phyloP scores from a whole-genome alignment of 2,329 filamentous ascomycete species.

The Ceratocystis harringtonii region DNA sequence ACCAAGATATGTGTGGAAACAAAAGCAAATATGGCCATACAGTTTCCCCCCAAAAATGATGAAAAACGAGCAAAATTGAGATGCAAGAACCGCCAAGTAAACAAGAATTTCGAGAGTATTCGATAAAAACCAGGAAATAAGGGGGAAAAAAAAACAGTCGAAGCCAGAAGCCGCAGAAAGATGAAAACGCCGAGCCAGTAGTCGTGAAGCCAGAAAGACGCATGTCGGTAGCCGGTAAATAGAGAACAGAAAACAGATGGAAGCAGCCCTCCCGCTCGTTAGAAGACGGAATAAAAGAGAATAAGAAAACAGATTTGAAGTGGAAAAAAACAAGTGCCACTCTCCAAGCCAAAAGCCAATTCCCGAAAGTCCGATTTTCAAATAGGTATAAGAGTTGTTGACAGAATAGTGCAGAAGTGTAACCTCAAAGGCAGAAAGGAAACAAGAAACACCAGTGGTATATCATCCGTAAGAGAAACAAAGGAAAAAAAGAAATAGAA shows the following conservation, averaged over 20 bases:
- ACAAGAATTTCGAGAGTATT: neutral
- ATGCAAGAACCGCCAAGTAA: constrained; percentile 2
- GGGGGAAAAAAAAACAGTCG: neutral
- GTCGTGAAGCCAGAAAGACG: constrained; percentile 10
- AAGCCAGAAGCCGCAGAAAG: neutral
- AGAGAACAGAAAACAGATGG: constrained; percentile 1
- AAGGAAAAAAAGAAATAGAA: constrained; percentile 10
- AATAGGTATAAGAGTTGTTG: constrained; percentile 10
- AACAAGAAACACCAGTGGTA: constrained; percentile 9
- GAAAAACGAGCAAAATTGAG: constrained; percentile 6
- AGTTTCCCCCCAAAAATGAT: constrained; percentile 4
- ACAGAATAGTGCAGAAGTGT: neutral
- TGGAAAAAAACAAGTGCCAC: constrained; percentile 8
- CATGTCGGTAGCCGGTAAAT: neutral
- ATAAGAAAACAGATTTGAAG: constrained; percentile 5
- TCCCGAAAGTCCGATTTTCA: constrained; percentile 8
- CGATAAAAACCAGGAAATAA: neutral
- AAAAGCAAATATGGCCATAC: constrained; percentile 1
- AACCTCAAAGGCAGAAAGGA: constrained; percentile 10
- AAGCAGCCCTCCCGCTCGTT: neutral
- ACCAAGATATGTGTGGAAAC: constrained; percentile 1
- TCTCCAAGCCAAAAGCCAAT: constrained; percentile 11
- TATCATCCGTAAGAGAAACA: constrained; percentile 9
- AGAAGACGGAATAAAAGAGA: neutral
- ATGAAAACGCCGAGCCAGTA: constrained; percentile 11